Percentiles rank a stretch among this genome's conserved stretches.
These are phyloP conservation scores for Letharia lupina DNA, from an alignment of 495 filamentous ascomycete genomes.

Conservation along the genomic window DNA sequence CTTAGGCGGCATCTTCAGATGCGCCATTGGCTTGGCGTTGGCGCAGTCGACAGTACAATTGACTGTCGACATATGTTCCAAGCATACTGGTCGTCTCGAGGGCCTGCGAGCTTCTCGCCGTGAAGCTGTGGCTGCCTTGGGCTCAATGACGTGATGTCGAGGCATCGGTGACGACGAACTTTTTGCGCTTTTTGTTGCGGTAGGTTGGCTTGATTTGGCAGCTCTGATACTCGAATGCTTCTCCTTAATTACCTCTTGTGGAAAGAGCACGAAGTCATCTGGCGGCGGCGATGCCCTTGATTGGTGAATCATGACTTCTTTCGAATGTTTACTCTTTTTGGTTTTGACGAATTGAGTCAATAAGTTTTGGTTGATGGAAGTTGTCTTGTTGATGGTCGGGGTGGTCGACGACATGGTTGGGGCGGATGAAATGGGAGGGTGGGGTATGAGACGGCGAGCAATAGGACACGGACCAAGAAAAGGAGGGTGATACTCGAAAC, in stretches of 20 bases:
- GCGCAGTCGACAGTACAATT: slow-evolving; percentile 13
- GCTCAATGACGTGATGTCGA: slow-evolving; percentile 6
- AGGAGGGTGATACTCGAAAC: background rate
- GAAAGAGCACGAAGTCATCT: slow-evolving; percentile 15
- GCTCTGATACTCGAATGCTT: slow-evolving; percentile 6
- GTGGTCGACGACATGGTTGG: slow-evolving; percentile 15
- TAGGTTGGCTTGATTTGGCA: background rate
- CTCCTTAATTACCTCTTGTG: slow-evolving; percentile 6
- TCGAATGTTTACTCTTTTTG: slow-evolving; percentile 12
- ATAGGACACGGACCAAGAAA: slow-evolving; percentile 3
- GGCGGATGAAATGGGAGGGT: slow-evolving; percentile 9
- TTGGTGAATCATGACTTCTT: slow-evolving; percentile 4
- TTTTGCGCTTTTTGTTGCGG: slow-evolving; percentile 1
- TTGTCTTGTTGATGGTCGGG: background rate
- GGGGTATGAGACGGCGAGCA: background rate
- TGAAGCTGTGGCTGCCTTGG: slow-evolving; percentile 3
- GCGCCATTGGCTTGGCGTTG: slow-evolving; percentile 2
- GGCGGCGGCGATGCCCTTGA: slow-evolving; percentile 11
- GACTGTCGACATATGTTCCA: slow-evolving; percentile 12
- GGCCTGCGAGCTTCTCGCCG: background rate
- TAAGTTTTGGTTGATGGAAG: slow-evolving; percentile 7
- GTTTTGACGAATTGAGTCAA: background rate
- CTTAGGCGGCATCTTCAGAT: slow-evolving; percentile 1
- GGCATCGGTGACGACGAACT: background rate
- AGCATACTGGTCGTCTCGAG: slow-evolving; percentile 6